phyloP scores from a whole-genome alignment of 2,329 filamentous ascomycete species.

The Venturia pyrina region DNA sequence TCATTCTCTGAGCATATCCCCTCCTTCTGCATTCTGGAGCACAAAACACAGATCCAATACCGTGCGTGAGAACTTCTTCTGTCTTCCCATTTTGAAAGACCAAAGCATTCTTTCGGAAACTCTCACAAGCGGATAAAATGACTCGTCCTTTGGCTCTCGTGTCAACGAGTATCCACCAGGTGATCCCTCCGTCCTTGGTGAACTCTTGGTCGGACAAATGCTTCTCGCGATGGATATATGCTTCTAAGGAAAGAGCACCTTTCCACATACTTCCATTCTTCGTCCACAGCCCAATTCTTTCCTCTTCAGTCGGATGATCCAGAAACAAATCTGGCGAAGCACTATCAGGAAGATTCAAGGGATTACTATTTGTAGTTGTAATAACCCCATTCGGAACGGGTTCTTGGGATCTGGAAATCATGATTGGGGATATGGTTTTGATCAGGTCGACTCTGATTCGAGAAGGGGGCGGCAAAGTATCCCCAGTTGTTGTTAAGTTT shows the following conservation, averaged over 20 bases:
- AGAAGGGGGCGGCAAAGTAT: not conserved
- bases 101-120: constrained; percentile 38
- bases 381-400: not conserved
- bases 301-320: constrained; percentile 43
- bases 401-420: not conserved
- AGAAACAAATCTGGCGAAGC: constrained; percentile 42
- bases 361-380: not conserved
- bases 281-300: constrained; percentile 41
- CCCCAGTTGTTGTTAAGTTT: not conserved
- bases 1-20: constrained; percentile 71
- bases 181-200: constrained; percentile 45
- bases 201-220: constrained; percentile 41
- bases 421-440: not conserved
- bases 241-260: constrained; percentile 42
- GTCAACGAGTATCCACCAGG: constrained; percentile 51
- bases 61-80: constrained; percentile 56
- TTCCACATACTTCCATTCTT: constrained; percentile 49
- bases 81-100: constrained; percentile 34
- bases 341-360: not conserved
- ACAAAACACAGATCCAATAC: constrained; percentile 70
- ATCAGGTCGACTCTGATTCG: not conserved
- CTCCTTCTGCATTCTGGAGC: constrained; percentile 54
- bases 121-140: constrained; percentile 50
- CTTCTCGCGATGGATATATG: constrained; percentile 49
- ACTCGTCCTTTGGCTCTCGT: constrained; percentile 26